Conservation (phyloP, 768 basidiomycete genomes). For the Kwoniella shandongensis region DNA sequence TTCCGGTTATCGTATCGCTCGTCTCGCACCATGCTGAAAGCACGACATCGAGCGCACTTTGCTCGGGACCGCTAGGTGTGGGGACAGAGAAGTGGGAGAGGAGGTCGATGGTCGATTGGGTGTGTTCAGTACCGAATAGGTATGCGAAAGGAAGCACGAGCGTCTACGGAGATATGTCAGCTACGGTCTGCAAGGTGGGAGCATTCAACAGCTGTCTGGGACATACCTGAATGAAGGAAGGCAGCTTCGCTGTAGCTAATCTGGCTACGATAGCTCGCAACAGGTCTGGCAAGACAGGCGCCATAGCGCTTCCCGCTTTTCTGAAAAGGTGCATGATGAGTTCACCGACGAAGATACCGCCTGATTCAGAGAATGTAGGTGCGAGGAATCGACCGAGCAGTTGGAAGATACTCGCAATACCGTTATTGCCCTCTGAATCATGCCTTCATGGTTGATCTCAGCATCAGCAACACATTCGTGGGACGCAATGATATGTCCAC, state of each 20-base stretch:
- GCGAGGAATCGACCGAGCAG: constrained; percentile 76
- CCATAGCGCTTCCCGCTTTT: constrained; percentile 72
- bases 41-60: constrained; percentile 78
- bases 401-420: constrained; percentile 71
- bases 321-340: constrained; percentile 89
- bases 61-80: constrained; percentile 54
- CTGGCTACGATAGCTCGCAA: constrained; percentile 78
- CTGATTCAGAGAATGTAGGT: constrained; percentile 78
- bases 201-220: not conserved
- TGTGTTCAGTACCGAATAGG: constrained; percentile 76
- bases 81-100: constrained; percentile 66
- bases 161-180: constrained; percentile 59
- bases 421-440: constrained; percentile 66
- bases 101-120: constrained; percentile 72
- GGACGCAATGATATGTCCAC: constrained; percentile 12
- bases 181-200: too few species aligned
- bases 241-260: constrained; percentile 81
- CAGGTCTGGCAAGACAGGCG: constrained; percentile 82
- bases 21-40: constrained; percentile 93
- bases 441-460: constrained; percentile 41
- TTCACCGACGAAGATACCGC: constrained; percentile 89
- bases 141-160: constrained; percentile 91
- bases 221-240: constrained; percentile 81
- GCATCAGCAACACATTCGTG: not conserved
- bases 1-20: constrained; percentile 88